phyloP scores from a whole-genome alignment of 441 rosid species.

The Manihot esculenta region DNA sequence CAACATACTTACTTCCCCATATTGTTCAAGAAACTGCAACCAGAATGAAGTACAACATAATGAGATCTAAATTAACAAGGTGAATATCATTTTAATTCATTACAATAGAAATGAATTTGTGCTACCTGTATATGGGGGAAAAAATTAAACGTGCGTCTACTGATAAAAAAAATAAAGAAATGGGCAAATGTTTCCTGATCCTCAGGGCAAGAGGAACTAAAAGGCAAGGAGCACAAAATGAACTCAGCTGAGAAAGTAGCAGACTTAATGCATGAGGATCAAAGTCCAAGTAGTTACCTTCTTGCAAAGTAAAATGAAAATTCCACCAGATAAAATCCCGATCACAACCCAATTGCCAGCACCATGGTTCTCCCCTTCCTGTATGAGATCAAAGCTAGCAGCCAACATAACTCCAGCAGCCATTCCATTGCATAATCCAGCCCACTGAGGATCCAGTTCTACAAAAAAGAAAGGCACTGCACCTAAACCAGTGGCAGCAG shows the following conservation, averaged over 20 bases:
- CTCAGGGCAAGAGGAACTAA: not conserved
- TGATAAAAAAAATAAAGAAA: not conserved
- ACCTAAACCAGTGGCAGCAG: constrained; percentile 97
- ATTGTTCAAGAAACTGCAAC: constrained; percentile 87
- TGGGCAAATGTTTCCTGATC: not conserved
- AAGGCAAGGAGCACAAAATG: constrained; percentile 10
- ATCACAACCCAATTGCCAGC: constrained; percentile 86
- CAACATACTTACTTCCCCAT: constrained; percentile 97
- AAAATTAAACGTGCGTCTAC: no score
- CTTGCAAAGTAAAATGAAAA: constrained; percentile 90
- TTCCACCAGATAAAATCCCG: constrained; percentile 88
- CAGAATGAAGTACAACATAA: constrained; percentile 13
- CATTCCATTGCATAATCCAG: constrained; percentile 99
- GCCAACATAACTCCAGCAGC: constrained; percentile 99
- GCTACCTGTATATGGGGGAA: not conserved
- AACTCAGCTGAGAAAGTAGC: not conserved
- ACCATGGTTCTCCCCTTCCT: constrained; percentile 91
- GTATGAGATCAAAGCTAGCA: constrained; percentile 96
- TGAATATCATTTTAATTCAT: no score
- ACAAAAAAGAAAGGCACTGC: constrained; percentile 99
- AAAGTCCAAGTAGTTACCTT: constrained; percentile 45
- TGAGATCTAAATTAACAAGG: not conserved
- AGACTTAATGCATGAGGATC: constrained; percentile 4
- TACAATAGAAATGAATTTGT: not conserved
- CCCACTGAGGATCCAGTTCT: constrained; percentile 95